Base-by-base conservation (phyloP, 140 eudicot genomes). In the Stevia rebaudiana region DNA sequence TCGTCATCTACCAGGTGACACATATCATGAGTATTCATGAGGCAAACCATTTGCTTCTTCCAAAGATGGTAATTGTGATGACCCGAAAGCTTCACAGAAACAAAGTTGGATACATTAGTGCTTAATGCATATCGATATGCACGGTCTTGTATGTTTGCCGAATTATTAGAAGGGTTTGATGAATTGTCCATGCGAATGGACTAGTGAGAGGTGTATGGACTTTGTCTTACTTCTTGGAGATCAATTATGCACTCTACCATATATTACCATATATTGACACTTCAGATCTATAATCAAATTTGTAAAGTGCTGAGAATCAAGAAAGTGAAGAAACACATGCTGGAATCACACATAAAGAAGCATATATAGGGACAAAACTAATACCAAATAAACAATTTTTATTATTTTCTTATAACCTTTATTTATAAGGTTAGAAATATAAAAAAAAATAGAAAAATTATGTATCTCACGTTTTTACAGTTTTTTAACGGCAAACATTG, bases 31-130 rank as follows among this genome's bases (percentile, higher is more conserved):
- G 16, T 17, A 42, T 67, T n/a, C 53, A 67, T 37, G 53, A 67
- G 63, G 41, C 73, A 67, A n/a, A 35, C 0, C 73, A 67, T 67
- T 18, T 67, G 73, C 33, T 13, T n/a, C 39, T 67, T 52, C 73
- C 73, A 67, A 6, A 21, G 19, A 39, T 6, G 62, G 23, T 67
- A 67, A 49, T 67, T 52, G 0, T 15, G 17, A 2, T 1, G 16
- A 9, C 64, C 24, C 3, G 65, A 68, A 8, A 68, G 63, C 44
- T 54, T 68, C 0, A 68, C 53, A 25, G 73, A 12, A 67, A 67
- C 41, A 15, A 53, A 67, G 64, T 65, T 65, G 0, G 61, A 65
- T 18, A 65, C 61, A 33, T 65, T 65, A 65, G 36, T 5, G 18
- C 18, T 65, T 48, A 61, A 65, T 65, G 49, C n/a, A n/a, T n/a